These are phyloP conservation scores for Ogataea glucozyma DNA, from an alignment of 805 yeast genomes.

Conservation along the genomic window DNA sequence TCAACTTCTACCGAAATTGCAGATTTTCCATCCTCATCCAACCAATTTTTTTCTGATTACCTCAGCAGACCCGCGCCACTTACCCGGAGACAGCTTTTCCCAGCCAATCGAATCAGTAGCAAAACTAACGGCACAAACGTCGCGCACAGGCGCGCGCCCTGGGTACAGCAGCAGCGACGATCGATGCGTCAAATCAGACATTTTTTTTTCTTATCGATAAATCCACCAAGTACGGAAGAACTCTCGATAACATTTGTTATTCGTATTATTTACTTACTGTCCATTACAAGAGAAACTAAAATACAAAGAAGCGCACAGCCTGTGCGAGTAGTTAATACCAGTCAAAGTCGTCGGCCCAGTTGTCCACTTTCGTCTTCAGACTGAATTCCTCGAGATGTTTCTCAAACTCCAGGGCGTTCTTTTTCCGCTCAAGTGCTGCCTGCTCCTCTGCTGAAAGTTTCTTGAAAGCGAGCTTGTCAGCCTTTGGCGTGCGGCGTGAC, in stretches of 20 bases:
- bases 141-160: not conserved
- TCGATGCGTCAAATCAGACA: not conserved
- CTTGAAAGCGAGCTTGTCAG: not conserved
- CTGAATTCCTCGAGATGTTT: slow-evolving; percentile 15
- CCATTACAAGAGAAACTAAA: slow-evolving; percentile 1
- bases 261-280: not conserved
- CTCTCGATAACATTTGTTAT: slow-evolving; percentile 1
- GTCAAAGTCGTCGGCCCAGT: slow-evolving; percentile 25
- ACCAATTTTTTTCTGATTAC: slow-evolving; percentile 3
- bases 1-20: not conserved
- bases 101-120: slow-evolving; percentile 7
- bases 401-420: slow-evolving; percentile 21
- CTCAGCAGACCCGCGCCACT: not conserved
- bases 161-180: not conserved
- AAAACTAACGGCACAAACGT: slow-evolving; percentile 2
- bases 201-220: slow-evolving; percentile 1
- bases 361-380: slow-evolving; percentile 10
- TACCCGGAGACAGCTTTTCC: not conserved
- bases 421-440: slow-evolving; percentile 11
- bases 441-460: slow-evolving; percentile 1
- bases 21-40: slow-evolving; percentile 1
- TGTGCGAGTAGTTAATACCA: too few species aligned
- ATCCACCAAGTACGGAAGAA: slow-evolving; percentile 2
- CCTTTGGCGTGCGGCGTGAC: not conserved
- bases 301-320: not conserved